Base-by-base conservation (phyloP, 2,329 filamentous ascomycete genomes). In the Aspergillus pseudotamarii region DNA sequence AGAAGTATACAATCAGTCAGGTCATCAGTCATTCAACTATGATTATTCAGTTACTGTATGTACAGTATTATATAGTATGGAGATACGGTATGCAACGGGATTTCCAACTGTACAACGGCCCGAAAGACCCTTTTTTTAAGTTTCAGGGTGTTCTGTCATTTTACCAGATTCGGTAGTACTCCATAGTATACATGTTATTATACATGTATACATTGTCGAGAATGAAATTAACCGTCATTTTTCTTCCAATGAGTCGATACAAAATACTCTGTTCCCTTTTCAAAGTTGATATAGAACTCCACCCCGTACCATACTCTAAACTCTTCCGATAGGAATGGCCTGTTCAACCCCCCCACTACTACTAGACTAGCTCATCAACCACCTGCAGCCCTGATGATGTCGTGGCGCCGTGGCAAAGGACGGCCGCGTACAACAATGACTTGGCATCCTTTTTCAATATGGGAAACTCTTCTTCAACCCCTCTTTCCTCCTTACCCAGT, bases 401-500 rank as follows among this genome's bases (percentile, higher is more conserved):
- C 23, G 41, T 45, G 46, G 46, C 46, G 26, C 36, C 23, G 60
- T 62, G 60, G 60, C 60, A 30, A 61, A 59, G 28, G 46, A 46
- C 38, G 57, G 60, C 60, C 60, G 60, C 60, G 60, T 62, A 59
- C 46, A 48, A 38, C 56, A n/a, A 32, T 30, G 30, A 36, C 60
- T 62, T 62, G 60, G 56, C 60, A n/a, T 30, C 46, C 26, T 50
- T 12, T 12, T 41, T 41, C 38, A 41, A 41, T 12, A 41, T 19
- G 38, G 14, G 38, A n/a, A 16, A 41, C 19, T n/a, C 43, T 46
- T 46, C 43, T 46, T 46, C 43, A 46, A 46, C 43, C 43, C 43
- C 43, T 46, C 43, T 14, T 46, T 21, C n/a, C n/a, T 3, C n/a
- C 23, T 23, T 30, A 30, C 26, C 45, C 26, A 50, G 3, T 48